Base-by-base conservation (phyloP, 148 eudicot species). In the Rhododendron griersonianum region DNA sequence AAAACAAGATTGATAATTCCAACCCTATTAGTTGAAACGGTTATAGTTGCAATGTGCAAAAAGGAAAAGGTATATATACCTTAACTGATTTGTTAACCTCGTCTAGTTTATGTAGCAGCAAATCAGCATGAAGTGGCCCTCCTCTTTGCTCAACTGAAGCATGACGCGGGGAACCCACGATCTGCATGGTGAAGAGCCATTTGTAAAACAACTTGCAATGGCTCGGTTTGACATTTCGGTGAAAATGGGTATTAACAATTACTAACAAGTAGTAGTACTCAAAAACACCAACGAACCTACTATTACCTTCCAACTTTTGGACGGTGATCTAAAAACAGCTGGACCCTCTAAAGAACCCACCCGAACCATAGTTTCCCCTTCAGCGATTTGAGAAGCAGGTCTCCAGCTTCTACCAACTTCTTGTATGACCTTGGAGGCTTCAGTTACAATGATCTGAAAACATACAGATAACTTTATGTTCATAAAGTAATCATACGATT, bases 71-170 rank as follows among this genome's bases (percentile, higher is more conserved):
- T 13, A 33, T 3, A 78, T 83, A 76, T 83, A 94, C 98, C 98
- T 96, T 93, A 14, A 93, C 92, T 74, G 98, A 94, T 89, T 88
- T 91, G 85, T 89, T 91, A 79, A 96, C 92, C 93, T 96, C 96
- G 55, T 96, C 96, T 78, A 94, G 86, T 81, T 91, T 96, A 85
- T 89, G 87, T 67, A 93, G 81, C 86, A 96, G 84, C 39, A 91
- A 80, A 85, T 94, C 98, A 61, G 92, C 86, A 83, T 91, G 90
- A 51, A 84, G 86, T 47, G 84, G 50, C 51, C 87, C 88, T 89
- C 92, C 88, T 89, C 92, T 92, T 75, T 81, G 86, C 84, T 94
- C 95, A 84, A 85, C 45, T 55, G 90, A 75, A 83, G 89, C 65
- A 69, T 84, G 75, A 69, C 28, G 84, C 8, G 93, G 90, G 67